Percentiles rank a stretch among this genome's conserved stretches.
These are phyloP conservation scores for Hyaloscypha finlandica DNA, from an alignment of 495 filamentous ascomycete genomes.

Conservation along the genomic window DNA sequence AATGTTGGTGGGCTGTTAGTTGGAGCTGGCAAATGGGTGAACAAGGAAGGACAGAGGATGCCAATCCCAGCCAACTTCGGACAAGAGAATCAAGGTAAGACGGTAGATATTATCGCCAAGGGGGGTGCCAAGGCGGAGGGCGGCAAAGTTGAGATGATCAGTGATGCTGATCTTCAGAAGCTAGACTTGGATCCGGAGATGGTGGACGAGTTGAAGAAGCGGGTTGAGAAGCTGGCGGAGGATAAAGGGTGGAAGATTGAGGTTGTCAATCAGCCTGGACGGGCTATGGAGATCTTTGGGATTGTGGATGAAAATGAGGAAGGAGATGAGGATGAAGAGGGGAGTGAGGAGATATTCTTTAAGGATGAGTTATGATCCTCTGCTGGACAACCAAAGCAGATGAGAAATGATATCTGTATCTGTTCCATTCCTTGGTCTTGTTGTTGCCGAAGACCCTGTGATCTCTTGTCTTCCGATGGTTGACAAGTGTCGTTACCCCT, in stretches of 20 bases:
- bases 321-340: slow-evolving; percentile 17
- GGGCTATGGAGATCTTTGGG: slow-evolving; percentile 43
- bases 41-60: slow-evolving; percentile 45
- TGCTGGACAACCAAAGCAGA: background rate
- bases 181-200: slow-evolving; percentile 68
- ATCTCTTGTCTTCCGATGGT: too few species aligned
- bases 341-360: slow-evolving; percentile 29
- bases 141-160: slow-evolving; percentile 47
- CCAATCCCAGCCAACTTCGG: slow-evolving; percentile 40
- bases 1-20: slow-evolving; percentile 53
- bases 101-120: slow-evolving; percentile 40
- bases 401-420: background rate
- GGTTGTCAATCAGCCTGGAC: slow-evolving; percentile 45
- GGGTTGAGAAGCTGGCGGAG: slow-evolving; percentile 52
- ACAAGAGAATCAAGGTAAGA: slow-evolving; percentile 31
- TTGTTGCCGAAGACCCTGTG: too few species aligned
- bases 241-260: slow-evolving; percentile 59
- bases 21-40: slow-evolving; percentile 53
- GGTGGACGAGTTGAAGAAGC: slow-evolving; percentile 63
- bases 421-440: background rate
- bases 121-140: slow-evolving; percentile 52
- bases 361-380: slow-evolving; percentile 29
- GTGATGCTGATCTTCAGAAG: slow-evolving; percentile 64
- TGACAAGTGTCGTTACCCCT: too few species aligned
- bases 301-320: slow-evolving; percentile 47